Conservation (phyloP, 805 yeast genomes). For the Maudiozyma barnettii region DNA sequence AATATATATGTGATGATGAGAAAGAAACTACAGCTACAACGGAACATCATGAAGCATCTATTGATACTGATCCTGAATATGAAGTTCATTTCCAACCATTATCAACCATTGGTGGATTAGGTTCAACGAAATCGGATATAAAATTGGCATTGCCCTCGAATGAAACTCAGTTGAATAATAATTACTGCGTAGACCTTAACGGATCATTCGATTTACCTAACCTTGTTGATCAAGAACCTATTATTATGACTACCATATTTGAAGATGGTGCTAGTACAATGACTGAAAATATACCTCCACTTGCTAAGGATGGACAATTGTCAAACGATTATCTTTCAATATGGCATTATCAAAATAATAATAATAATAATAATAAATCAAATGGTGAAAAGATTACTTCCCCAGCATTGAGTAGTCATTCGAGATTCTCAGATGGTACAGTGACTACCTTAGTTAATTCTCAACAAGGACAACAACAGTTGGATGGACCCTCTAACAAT, state of each 20-base stretch:
- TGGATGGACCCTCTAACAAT: background rate
- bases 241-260: background rate
- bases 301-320: slow-evolving; percentile 4
- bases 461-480: background rate
- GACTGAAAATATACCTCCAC: background rate
- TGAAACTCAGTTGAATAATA: background rate
- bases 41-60: too few relatives aligned
- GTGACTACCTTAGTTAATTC: slow-evolving; percentile 12
- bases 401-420: slow-evolving; percentile 10
- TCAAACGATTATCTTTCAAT: slow-evolving; percentile 22
- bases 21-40: too few relatives aligned
- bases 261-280: background rate
- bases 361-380: background rate
- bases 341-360: slow-evolving; percentile 23
- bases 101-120: background rate
- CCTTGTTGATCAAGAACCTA: background rate
- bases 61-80: too few relatives aligned
- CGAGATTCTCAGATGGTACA: slow-evolving; percentile 16
- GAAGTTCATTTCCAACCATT: background rate
- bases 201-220: background rate
- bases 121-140: background rate
- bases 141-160: background rate
- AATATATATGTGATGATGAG: too few relatives aligned
- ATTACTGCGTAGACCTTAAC: background rate
- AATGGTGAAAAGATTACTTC: slow-evolving; percentile 9